These are phyloP conservation scores for Xylariaceae sp. DNA, from an alignment of 2,329 filamentous ascomycete species.

Conservation along the genomic window DNA sequence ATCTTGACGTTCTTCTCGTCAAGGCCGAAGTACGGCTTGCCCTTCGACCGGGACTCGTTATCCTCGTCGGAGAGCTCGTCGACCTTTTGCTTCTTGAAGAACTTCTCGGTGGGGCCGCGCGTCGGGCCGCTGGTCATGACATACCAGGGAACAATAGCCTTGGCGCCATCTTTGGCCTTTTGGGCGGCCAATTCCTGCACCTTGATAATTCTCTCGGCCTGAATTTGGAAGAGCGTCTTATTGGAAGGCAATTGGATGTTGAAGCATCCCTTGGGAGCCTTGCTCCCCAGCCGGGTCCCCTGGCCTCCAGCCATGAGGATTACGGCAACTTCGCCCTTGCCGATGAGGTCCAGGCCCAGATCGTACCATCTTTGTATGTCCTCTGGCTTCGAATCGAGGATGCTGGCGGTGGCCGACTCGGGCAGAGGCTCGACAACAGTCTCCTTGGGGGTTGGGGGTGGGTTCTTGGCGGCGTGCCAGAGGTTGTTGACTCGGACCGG, in stretches of 20 bases:
- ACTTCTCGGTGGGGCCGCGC: slow-evolving; percentile 81
- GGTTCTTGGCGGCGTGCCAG: slow-evolving; percentile 72
- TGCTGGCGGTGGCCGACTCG: slow-evolving; percentile 76
- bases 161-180: slow-evolving; percentile 49
- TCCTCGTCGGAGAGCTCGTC: slow-evolving; percentile 42
- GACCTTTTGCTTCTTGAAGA: slow-evolving; percentile 50
- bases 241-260: slow-evolving; percentile 88
- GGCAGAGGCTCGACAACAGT: slow-evolving; percentile 75
- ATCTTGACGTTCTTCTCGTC: slow-evolving; percentile 78
- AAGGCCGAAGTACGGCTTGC: slow-evolving; percentile 69
- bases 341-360: slow-evolving; percentile 70
- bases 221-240: slow-evolving; percentile 96
- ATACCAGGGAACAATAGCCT: slow-evolving; percentile 84
- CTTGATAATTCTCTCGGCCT: slow-evolving; percentile 88
- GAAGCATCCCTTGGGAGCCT: slow-evolving; percentile 94
- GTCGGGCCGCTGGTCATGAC: slow-evolving; percentile 99
- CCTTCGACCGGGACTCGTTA: slow-evolving; percentile 43
- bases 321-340: slow-evolving; percentile 70
- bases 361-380: slow-evolving; percentile 82
- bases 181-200: slow-evolving; percentile 73
- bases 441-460: slow-evolving; percentile 53
- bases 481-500: slow-evolving; percentile 83
- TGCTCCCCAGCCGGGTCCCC: slow-evolving; percentile 89
- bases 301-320: slow-evolving; percentile 97
- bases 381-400: slow-evolving; percentile 75